These are phyloP conservation scores for Dittrichia graveolens DNA, from an alignment of 129 eudicot species.

Conservation along the genomic window DNA sequence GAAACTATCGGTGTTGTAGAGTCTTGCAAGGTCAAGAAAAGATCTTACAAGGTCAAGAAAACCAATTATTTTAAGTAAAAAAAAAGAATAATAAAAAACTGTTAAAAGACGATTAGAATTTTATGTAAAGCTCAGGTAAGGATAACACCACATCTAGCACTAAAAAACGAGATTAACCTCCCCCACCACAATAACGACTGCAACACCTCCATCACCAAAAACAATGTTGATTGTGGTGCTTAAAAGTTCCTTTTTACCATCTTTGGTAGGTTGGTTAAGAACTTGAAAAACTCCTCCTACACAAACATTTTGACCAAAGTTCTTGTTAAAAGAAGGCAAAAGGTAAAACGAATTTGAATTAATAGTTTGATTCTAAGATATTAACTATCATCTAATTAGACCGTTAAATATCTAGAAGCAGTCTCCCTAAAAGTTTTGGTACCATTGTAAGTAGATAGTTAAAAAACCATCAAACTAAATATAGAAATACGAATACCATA, in stretches of 20 bases:
- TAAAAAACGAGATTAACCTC: background rate
- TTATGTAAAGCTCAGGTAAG: constrained; percentile 67
- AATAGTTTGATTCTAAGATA: no score
- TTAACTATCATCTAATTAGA: no score
- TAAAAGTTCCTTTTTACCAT: background rate
- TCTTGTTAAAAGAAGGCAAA: no score
- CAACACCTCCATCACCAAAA: constrained; percentile 1
- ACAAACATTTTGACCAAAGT: background rate
- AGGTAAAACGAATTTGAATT: no score
- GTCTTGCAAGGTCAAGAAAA: constrained; percentile 98
- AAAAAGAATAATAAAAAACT: constrained; percentile 14
- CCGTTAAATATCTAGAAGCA: no score
- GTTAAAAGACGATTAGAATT: constrained; percentile 2
- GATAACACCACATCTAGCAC: constrained; percentile 62
- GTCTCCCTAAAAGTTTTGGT: no score
- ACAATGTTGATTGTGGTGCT: background rate
- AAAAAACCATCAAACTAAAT: no score
- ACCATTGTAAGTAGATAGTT: no score
- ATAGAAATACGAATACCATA: no score
- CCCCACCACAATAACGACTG: background rate
- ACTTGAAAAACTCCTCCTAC: constrained; percentile 21
- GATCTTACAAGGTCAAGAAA: constrained; percentile 98
- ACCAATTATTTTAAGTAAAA: background rate
- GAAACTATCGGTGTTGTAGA: background rate
- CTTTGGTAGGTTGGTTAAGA: background rate